Evolutionary conservation across 1,284 basidiomycete genomes (phyloP).

Genomic region (Porogramme epimiltina): DNA sequence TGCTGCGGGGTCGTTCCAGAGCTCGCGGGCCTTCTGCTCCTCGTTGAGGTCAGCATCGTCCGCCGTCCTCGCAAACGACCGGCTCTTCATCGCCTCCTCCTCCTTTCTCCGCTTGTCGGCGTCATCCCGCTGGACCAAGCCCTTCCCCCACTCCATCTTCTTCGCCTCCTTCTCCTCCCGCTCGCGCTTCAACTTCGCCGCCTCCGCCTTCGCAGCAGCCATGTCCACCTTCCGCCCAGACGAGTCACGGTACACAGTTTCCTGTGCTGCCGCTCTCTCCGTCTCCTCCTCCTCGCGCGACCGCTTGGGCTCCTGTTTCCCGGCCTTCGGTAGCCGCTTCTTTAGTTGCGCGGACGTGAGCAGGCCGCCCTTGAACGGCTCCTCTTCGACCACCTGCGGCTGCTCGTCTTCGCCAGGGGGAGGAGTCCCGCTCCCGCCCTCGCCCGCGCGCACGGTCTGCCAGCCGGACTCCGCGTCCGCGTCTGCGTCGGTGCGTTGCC

Average conservation of each 20-base stretch:
- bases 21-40: slow-evolving; percentile 74
- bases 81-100: slow-evolving; percentile 65
- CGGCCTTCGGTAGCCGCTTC: slow-evolving; percentile 47
- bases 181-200: slow-evolving; percentile 75
- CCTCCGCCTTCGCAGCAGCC: slow-evolving; percentile 81
- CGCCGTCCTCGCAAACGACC: slow-evolving; percentile 75
- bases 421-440: slow-evolving; percentile 48
- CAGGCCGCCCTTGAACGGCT: slow-evolving; percentile 71
- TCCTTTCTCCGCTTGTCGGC: slow-evolving; percentile 64
- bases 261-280: slow-evolving; percentile 67
- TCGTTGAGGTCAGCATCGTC: slow-evolving; percentile 89
- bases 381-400: slow-evolving; percentile 58
- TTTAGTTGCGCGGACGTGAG: slow-evolving; percentile 68
- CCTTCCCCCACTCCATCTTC: slow-evolving; percentile 98
- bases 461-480: slow-evolving; percentile 57
- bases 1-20: slow-evolving; percentile 96
- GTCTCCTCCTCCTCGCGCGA: slow-evolving; percentile 49
- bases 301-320: slow-evolving; percentile 27
- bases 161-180: slow-evolving; percentile 81
- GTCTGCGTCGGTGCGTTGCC: slow-evolving; percentile 48
- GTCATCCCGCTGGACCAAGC: slow-evolving; percentile 85
- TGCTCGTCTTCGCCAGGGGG: slow-evolving; percentile 68
- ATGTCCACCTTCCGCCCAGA: slow-evolving; percentile 89
- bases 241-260: slow-evolving; percentile 94
- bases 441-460: slow-evolving; percentile 54